Base-by-base conservation (phyloP, 192 early-diverging fungal species). In the Coemansia sp. region DNA sequence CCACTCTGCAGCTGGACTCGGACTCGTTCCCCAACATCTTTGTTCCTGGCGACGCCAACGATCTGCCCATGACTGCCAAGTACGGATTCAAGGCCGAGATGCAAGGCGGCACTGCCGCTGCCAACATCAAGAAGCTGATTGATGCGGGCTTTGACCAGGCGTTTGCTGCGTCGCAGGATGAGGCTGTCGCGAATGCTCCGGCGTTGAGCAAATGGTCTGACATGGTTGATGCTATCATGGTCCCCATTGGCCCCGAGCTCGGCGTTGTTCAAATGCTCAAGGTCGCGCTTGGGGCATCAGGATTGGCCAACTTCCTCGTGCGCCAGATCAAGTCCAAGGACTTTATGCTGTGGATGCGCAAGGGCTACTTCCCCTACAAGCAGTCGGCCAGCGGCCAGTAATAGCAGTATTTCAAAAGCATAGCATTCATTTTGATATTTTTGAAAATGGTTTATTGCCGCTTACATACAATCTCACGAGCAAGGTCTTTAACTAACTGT, bases 21-120 rank as follows among this genome's bases (percentile, higher is more conserved):
- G 61, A 65, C 12, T 36, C 38, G 26, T 76, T 86, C 56, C 73
- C 77, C 13, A 70, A 88, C 38, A 84, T 88, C 25, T 88, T 86
- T 65, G 82, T 84, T 1, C 56, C 85, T 1, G 87, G 87, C 28
- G 87, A 88, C 36, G 83, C 69, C 37, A 69, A 79, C 34, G 75
- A 83, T 34, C 39, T 74, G 58, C 82, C 82, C 1, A 59, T 64
- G 56, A 65, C 78, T 12, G 70, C 72, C 39, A 80, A 80, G 45
- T 80, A 75, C 47, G 78, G 64, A 21, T 80, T 75, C 66, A 80
- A 80, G 69, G 78, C 78, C 1, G 78, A 75, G 50, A 75, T 80
- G 78, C 78, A 80, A 42, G 78, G 78, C 6, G 47, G 52, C 16
- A 75, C 78, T 2, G 78, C 59, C 1, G 78, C 78, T 5, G 66